Evolutionary conservation across 495 filamentous ascomycete species (phyloP), one percentile per base, ranked within the genome.

Genomic region (Clohesyomyces aquaticus): DNA sequence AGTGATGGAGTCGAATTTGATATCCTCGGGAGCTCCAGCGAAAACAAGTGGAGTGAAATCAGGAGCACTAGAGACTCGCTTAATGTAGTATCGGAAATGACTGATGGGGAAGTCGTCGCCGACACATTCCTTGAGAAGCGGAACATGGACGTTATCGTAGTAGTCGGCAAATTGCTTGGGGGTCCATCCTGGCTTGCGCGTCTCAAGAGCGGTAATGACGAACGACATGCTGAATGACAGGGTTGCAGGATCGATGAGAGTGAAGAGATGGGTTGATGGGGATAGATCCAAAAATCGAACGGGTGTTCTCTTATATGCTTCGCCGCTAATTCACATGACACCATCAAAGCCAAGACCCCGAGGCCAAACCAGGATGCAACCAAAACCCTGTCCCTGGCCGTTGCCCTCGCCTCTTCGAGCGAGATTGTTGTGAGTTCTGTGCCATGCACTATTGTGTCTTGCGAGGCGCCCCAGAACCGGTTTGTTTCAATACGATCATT

Each of bases 61-160:
- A 4, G 51, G n/a, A 19, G 16, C 51, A 10, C 26, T 19, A 3
- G 51, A 55, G n/a, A 11, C 18, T 6, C 51, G 51, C 25, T 55
- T 55, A 14, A 55, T 9, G 29, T 55, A 55, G 51, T 55, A 55
- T 14, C 51, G 51, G 4, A 19, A 3, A 23, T 55, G 51, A 11
- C 4, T n/a, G 12, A 4, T 3, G 14, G 51, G 51, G 29, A 55
- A 55, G 11, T 25, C 29, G 11, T 14, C 11, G 23, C 51, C 51
- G 14, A 23, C 21, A 3, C 10, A 12, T 32, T 19, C 25, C 28
- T 55, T 55, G 25, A 55, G 10, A 19, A 55, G 25, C 3, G 51
- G 51, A 6, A 38, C 22, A 28, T 55, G 51, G 27, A 55, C 25
- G 51, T 53, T 38, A 10, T 55, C 51, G 25, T 55, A 35, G 19